Base-by-base conservation (phyloP, 768 basidiomycete genomes). In the Trametes maxima region DNA sequence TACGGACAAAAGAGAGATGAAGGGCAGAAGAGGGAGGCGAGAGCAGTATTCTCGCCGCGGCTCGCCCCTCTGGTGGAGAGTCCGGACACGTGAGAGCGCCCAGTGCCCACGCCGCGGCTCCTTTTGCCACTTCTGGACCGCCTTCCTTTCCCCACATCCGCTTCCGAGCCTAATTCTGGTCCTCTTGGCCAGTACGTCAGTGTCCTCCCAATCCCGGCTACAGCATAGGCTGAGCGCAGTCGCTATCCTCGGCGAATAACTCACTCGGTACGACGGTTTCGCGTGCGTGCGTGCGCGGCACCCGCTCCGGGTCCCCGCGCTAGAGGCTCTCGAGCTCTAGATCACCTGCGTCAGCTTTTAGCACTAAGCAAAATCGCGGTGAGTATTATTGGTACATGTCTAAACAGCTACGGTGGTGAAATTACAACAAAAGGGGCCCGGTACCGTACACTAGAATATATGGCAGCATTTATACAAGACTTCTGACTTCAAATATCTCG, bases 21-120 rank as follows among this genome's bases (percentile, higher is more conserved):
- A 25, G 51, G 55, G 25, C 10, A n/a, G 50, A 48, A 44, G 56
- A 16, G 12, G 51, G 33, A 56, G 37, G 49, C 43, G 56, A 43
- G 22, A 36, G 25, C 53, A 17, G 24, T 33, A 33, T 19, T 21
- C 60, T 62, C 43, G 61, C 46, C 61, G 42, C 48, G 60, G 60
- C 60, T 50, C 48, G 60, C 54, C 54, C 54, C 54, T 55, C 25
- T 43, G 48, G 47, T 44, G 60, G 54, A 44, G 60, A 44, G 44
- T 56, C 48, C 21, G 57, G 36, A 51, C 60, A 52, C 54, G 54
- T 62, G 54, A 58, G 51, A 33, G 51, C 45, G 49, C 49, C 19
- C 22, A 43, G 25, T 21, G 45, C 57, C 49, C 48, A 28, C 36
- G 60, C 46, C 52, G 36, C 48, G 42, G 22, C 59, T 49, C n/a